Conservation (phyloP, 2,329 filamentous ascomycete species). For the Phyllosticta capitalensis region DNA sequence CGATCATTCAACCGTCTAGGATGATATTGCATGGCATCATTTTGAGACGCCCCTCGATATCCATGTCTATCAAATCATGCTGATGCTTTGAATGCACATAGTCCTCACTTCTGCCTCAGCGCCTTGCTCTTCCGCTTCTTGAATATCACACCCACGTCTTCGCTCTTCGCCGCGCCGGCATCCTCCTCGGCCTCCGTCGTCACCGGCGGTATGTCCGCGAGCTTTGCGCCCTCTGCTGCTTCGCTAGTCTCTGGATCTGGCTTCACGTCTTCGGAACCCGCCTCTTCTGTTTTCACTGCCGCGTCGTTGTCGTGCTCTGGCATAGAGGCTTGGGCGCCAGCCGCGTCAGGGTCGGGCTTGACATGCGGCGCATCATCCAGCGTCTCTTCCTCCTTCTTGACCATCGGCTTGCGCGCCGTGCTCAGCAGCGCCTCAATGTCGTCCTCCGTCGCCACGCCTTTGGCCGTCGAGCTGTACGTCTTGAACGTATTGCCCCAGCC, state of each 20-base stretch:
- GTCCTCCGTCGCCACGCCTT: constrained; percentile 37
- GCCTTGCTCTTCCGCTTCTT: constrained; percentile 70
- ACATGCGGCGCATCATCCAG: too few species aligned
- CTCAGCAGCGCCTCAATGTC: constrained; percentile 54
- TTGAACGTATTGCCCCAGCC: constrained; percentile 40
- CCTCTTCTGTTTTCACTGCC: constrained; percentile 9
- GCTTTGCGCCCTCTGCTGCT: constrained; percentile 12
- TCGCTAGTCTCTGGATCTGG: background rate
- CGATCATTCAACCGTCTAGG: too few species aligned
- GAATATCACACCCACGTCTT: constrained; percentile 50
- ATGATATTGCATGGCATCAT: too few species aligned
- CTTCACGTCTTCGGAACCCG: background rate
- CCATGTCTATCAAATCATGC: too few species aligned
- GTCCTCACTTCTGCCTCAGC: constrained; percentile 49
- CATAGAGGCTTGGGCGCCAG: constrained; percentile 11
- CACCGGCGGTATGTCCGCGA: constrained; percentile 12
- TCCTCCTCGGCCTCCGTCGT: constrained; percentile 15
- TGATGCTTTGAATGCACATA: too few species aligned
- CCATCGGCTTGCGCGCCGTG: constrained; percentile 12
- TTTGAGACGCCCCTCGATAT: too few species aligned
- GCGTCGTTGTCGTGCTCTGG: constrained; percentile 13
- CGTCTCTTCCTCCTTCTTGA: constrained; percentile 37
- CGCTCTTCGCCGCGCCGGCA: constrained; percentile 13
- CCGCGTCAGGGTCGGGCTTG: constrained; percentile 1
- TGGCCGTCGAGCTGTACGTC: constrained; percentile 31